phyloP scores from a whole-genome alignment of 306 rosid genomes.

The Cicer arietinum region DNA sequence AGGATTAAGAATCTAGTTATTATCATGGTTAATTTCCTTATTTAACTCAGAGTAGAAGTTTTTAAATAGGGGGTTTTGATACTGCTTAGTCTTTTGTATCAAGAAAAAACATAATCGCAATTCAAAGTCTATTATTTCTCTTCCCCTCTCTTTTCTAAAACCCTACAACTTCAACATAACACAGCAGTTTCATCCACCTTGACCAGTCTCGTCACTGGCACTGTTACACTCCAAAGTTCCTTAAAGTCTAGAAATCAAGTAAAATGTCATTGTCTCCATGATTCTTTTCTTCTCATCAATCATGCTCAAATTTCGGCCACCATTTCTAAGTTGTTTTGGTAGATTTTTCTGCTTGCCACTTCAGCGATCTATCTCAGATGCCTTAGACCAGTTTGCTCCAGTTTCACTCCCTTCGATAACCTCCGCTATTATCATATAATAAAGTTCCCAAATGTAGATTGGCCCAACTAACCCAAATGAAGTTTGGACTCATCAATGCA shows the following conservation, averaged over 20 bases:
- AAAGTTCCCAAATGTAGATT: conserved; percentile 9
- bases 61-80: background rate
- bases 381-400: background rate
- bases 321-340: conserved; percentile 5
- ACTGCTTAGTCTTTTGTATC: conserved; percentile 14
- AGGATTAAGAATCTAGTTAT: conserved; percentile 2
- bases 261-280: background rate
- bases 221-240: background rate
- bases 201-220: background rate
- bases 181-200: background rate
- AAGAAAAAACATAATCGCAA: background rate
- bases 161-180: background rate
- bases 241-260: conserved; percentile 16
- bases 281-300: background rate
- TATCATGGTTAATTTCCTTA: conserved; percentile 1
- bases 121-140: background rate
- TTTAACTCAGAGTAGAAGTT: background rate
- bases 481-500: background rate
- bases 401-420: background rate
- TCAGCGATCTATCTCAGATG: background rate
- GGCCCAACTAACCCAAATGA: conserved; percentile 5
- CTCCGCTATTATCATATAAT: background rate
- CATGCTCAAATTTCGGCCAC: conserved; percentile 13
- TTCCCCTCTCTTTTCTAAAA: conserved; percentile 8
- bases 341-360: background rate